phyloP scores from a whole-genome alignment of 2,329 filamentous ascomycete genomes.

The Neospermospora avenae region DNA sequence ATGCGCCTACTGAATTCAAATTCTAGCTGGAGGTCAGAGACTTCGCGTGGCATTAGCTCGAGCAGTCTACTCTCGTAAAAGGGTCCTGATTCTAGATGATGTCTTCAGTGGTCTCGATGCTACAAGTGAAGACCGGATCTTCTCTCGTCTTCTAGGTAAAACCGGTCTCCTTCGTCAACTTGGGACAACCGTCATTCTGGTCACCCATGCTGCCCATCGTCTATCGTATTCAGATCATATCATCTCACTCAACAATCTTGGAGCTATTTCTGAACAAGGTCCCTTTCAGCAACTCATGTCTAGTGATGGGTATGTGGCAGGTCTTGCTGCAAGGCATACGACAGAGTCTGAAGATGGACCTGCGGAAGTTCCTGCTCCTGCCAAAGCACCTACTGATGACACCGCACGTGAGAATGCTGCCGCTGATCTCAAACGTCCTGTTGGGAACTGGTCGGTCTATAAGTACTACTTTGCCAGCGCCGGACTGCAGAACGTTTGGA shows the following conservation, averaged over 20 bases:
- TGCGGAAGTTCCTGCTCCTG: neutral
- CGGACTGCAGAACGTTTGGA: conserved; percentile 14
- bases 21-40: conserved; percentile 27
- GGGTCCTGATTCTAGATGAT: conserved; percentile 31
- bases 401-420: conserved; percentile 16
- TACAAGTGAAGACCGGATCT: conserved; percentile 26
- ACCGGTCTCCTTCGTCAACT: conserved; percentile 24
- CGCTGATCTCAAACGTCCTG: conserved; percentile 19
- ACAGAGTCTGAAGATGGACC: conserved; percentile 5
- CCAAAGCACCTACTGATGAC: conserved; percentile 9
- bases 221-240: conserved; percentile 23
- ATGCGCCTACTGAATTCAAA: too few relatives aligned
- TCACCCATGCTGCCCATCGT: conserved; percentile 33
- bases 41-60: conserved; percentile 53
- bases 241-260: conserved; percentile 35
- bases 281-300: conserved; percentile 17
- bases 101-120: conserved; percentile 32
- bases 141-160: conserved; percentile 21
- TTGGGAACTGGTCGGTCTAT: conserved; percentile 23
- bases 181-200: conserved; percentile 38
- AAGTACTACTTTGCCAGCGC: conserved; percentile 21
- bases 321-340: conserved; percentile 18
- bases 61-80: conserved; percentile 37
- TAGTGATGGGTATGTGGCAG: conserved; percentile 20
- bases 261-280: conserved; percentile 34